A percentile compares a stretch with the other conserved stretches of the same genome.
Conservation (phyloP, 1,284 basidiomycete species). For the Paramarasmius palmivorus region DNA sequence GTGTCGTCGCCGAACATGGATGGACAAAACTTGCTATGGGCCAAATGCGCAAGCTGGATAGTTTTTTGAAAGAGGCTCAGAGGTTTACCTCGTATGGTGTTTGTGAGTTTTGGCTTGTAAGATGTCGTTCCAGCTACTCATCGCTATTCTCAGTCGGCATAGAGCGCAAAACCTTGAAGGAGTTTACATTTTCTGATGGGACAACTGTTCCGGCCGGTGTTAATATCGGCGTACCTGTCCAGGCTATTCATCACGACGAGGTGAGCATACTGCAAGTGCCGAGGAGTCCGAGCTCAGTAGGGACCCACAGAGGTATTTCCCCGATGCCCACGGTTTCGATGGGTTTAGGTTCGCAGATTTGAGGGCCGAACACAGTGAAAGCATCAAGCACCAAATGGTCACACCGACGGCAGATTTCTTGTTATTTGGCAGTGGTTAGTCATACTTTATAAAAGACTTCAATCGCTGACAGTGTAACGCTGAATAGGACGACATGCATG, state of each 20-base stretch:
- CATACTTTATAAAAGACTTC: too few relatives aligned
- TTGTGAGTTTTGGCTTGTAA: not conserved
- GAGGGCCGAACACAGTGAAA: slow-evolving; percentile 11
- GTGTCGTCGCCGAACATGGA: slow-evolving; percentile 28
- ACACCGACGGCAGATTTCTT: slow-evolving; percentile 25
- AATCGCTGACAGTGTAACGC: too few relatives aligned
- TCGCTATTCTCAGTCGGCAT: slow-evolving; percentile 17
- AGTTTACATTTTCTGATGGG: slow-evolving; percentile 28
- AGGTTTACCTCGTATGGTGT: slow-evolving; percentile 21
- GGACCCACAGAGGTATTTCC: slow-evolving; percentile 9
- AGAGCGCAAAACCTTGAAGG: slow-evolving; percentile 21
- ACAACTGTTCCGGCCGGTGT: slow-evolving; percentile 23
- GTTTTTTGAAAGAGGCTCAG: slow-evolving; percentile 36
- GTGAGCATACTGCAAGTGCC: not conserved
- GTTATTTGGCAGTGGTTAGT: slow-evolving; percentile 24
- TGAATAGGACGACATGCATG: slow-evolving; percentile 26
- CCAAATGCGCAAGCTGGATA: slow-evolving; percentile 38
- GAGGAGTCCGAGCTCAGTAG: not conserved
- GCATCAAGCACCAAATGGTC: slow-evolving; percentile 19
- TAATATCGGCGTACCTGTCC: slow-evolving; percentile 10
- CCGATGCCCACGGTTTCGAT: slow-evolving; percentile 18
- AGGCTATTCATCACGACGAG: slow-evolving; percentile 17
- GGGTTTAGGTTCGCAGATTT: slow-evolving; percentile 19
- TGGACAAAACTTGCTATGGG: slow-evolving; percentile 36
- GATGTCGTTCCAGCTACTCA: not conserved